phyloP scores from a whole-genome alignment of 495 filamentous ascomycete species.

The Arthonia radiata region DNA sequence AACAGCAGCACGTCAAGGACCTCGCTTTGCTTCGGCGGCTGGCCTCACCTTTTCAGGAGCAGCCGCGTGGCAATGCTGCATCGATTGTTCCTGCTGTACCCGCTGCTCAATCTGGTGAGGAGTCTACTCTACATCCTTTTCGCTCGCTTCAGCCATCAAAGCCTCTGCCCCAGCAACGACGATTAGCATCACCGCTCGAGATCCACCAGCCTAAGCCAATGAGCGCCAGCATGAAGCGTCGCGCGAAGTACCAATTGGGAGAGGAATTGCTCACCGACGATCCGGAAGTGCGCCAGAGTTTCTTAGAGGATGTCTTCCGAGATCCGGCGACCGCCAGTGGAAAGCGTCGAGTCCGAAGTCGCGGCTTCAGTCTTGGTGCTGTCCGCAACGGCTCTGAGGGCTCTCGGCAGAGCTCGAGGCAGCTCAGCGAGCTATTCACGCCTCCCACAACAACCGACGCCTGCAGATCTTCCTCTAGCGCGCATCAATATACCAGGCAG shows the following conservation, averaged over 20 bases:
- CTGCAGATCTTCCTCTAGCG: neutral
- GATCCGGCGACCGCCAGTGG: conserved; percentile 13
- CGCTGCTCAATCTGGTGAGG: conserved; percentile 10
- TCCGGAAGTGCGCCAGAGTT: conserved; percentile 20
- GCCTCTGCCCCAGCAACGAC: too few species aligned
- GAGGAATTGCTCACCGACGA: neutral
- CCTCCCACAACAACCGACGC: conserved; percentile 4
- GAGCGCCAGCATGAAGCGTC: conserved; percentile 1
- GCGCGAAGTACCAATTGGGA: neutral
- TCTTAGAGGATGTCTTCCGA: conserved; percentile 25
- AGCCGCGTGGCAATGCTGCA: conserved; percentile 6
- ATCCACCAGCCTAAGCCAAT: conserved; percentile 16
- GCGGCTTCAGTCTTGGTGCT: conserved; percentile 37
- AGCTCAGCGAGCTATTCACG: conserved; percentile 10
- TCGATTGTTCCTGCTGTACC: conserved; percentile 9
- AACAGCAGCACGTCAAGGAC: conserved; percentile 3
- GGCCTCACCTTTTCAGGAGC: conserved; percentile 1
- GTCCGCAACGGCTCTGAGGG: conserved; percentile 10
- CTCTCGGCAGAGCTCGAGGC: conserved; percentile 2
- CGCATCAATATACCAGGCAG: conserved; percentile 1
- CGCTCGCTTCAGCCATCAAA: too few species aligned
- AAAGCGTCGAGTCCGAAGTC: conserved; percentile 21
- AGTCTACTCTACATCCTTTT: conserved; percentile 22
- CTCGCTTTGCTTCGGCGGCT: conserved; percentile 1
- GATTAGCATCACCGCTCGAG: conserved; percentile 20